phyloP scores from a whole-genome alignment of 768 basidiomycete genomes.

The Suillus alpinus region DNA sequence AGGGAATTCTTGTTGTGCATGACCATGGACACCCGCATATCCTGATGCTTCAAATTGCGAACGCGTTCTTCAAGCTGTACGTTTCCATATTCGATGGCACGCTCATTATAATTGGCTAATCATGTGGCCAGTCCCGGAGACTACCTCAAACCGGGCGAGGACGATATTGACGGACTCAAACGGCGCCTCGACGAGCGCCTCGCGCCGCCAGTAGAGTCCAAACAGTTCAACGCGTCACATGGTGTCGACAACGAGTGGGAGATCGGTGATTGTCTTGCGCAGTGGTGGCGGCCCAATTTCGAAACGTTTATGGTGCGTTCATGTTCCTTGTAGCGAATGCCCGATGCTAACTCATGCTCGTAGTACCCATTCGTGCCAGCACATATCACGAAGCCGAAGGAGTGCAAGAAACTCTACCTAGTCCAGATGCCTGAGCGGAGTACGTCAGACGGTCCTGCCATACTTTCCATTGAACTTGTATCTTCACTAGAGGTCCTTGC shows the following conservation, averaged over 20 bases:
- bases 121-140: slow-evolving; percentile 76
- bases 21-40: slow-evolving; percentile 98
- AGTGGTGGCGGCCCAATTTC: slow-evolving; percentile 98
- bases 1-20: slow-evolving; percentile 76
- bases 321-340: neutral
- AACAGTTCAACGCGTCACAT: slow-evolving; percentile 74
- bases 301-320: slow-evolving; percentile 94
- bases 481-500: slow-evolving; percentile 78
- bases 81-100: slow-evolving; percentile 24
- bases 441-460: slow-evolving; percentile 37
- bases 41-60: slow-evolving; percentile 97
- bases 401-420: slow-evolving; percentile 93
- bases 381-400: slow-evolving; percentile 97
- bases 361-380: slow-evolving; percentile 94
- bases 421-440: slow-evolving; percentile 95
- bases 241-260: slow-evolving; percentile 91
- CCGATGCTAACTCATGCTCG: neutral
- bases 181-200: slow-evolving; percentile 86
- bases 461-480: slow-evolving; percentile 2
- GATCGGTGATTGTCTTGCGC: slow-evolving; percentile 93
- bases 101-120: neutral
- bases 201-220: slow-evolving; percentile 69
- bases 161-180: slow-evolving; percentile 89
- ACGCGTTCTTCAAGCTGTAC: slow-evolving; percentile 98
- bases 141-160: slow-evolving; percentile 95